phyloP scores from a whole-genome alignment of 306 rosid genomes.

The Bauhinia variegata region DNA sequence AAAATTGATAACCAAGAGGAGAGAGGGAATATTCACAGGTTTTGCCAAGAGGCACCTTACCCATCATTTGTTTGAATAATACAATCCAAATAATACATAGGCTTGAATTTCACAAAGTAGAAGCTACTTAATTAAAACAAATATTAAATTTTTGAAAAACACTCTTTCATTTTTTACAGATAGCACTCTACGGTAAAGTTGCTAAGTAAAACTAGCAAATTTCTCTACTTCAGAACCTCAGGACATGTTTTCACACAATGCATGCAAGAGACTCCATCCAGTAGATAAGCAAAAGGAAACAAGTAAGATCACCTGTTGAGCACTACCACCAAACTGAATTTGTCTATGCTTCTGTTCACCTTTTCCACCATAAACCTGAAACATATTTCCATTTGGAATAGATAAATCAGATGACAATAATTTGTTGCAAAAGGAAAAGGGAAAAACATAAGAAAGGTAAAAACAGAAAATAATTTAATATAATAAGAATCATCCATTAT shows the following conservation, averaged over 20 bases:
- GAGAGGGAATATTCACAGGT: slow-evolving; percentile 1
- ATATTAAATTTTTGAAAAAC: too few species aligned
- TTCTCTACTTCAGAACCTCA: background rate
- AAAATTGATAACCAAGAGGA: slow-evolving; percentile 14
- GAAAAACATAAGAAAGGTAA: background rate
- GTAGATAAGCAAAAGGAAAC: background rate
- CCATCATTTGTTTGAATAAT: too few species aligned
- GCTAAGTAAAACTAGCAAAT: background rate
- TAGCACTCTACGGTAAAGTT: background rate
- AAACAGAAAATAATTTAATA: background rate
- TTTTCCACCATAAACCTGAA: slow-evolving; percentile 92
- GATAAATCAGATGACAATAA: slow-evolving; percentile 35
- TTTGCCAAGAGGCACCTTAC: background rate
- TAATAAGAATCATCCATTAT: background rate
- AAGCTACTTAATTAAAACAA: too few species aligned
- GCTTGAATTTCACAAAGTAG: too few species aligned
- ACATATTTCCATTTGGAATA: slow-evolving; percentile 29
- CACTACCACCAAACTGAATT: slow-evolving; percentile 85
- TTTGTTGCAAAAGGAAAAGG: background rate
- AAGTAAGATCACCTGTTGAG: slow-evolving; percentile 68
- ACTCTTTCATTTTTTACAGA: too few species aligned
- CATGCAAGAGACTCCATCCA: background rate
- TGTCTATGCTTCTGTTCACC: slow-evolving; percentile 88
- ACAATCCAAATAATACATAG: background rate
- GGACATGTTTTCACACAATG: background rate